Evolutionary conservation across 208 protist species (phyloP).

Genomic region (Balamuthia mandrillaris): DNA sequence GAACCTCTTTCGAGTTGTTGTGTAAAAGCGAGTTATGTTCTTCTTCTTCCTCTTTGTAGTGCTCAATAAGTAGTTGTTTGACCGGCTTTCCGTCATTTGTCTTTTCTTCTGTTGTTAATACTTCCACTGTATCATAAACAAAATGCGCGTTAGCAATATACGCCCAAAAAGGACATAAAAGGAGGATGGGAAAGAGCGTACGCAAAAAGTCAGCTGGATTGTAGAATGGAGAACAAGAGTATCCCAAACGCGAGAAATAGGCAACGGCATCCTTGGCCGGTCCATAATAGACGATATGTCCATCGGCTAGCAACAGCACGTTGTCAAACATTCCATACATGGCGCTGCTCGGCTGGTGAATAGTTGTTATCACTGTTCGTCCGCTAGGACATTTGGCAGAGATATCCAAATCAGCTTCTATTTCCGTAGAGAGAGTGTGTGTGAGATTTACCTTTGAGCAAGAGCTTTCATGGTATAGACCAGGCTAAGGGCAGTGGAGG

Average conservation of each 20-base stretch:
- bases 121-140: no score
- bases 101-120: no score
- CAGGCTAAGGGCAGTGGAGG: slow-evolving; percentile 77
- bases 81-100: no score
- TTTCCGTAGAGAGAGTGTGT: background rate
- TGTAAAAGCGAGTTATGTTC: no score
- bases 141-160: no score
- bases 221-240: slow-evolving; percentile 16
- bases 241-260: slow-evolving; percentile 34
- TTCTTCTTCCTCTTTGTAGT: no score
- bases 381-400: background rate
- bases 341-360: slow-evolving; percentile 87
- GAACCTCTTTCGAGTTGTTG: no score
- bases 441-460: slow-evolving; percentile 76
- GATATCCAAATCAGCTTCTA: background rate
- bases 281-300: slow-evolving; percentile 28
- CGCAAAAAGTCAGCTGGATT: slow-evolving; percentile 51
- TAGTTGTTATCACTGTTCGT: slow-evolving; percentile 75
- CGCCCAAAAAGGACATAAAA: no score
- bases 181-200: no score
- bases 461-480: slow-evolving; percentile 77
- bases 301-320: slow-evolving; percentile 44
- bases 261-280: background rate
- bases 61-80: no score
- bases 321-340: slow-evolving; percentile 63